These are phyloP conservation scores for Eutrema salsugineum DNA, from an alignment of 441 rosid genomes.

Conservation along the genomic window DNA sequence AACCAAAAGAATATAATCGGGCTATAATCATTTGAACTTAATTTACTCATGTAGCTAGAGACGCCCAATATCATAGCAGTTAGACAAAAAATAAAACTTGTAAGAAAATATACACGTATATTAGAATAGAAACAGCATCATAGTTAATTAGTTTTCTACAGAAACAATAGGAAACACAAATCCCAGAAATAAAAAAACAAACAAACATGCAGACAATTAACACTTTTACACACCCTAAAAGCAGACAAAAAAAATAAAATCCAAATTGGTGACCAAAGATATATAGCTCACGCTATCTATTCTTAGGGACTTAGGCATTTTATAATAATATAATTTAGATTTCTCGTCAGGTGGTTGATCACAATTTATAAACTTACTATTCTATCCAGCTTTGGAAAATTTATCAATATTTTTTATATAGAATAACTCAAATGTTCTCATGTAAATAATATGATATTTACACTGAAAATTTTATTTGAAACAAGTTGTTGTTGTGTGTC, in stretches of 20 bases:
- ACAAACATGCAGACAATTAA: constrained; percentile 29
- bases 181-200: background rate
- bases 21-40: background rate
- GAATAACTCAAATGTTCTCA: background rate
- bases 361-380: constrained; percentile 1
- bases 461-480: background rate
- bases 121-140: background rate
- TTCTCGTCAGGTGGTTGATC: constrained; percentile 10
- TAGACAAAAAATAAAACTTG: background rate
- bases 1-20: background rate
- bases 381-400: background rate
- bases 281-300: constrained; percentile 16
- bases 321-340: background rate
- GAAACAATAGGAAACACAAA: background rate
- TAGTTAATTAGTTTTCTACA: background rate
- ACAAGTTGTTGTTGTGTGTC: constrained; percentile 20
- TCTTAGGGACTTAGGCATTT: background rate
- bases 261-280: background rate
- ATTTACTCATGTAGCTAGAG: background rate
- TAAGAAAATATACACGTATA: background rate
- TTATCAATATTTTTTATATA: background rate
- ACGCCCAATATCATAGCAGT: background rate
- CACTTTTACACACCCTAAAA: background rate
- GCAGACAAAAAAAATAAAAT: background rate
- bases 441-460: constrained; percentile 18